Conservation (phyloP, 768 basidiomycete genomes). For the Xerocomellus chrysenteron region DNA sequence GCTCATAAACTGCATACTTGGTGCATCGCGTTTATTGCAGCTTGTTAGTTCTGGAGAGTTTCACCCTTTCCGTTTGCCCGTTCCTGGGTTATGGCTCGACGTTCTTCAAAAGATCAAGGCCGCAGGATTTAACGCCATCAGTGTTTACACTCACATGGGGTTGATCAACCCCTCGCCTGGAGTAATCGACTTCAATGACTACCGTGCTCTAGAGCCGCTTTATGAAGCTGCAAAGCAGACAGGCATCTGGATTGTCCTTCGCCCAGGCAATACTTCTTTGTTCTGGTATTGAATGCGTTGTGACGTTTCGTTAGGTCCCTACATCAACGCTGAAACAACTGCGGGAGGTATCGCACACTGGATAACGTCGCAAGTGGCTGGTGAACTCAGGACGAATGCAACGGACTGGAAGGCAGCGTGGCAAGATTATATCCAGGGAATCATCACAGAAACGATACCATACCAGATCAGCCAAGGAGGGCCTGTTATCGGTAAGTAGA, state of each 20-base stretch:
- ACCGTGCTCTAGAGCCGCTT: constrained; percentile 65
- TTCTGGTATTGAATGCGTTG: neutral
- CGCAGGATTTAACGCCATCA: constrained; percentile 74
- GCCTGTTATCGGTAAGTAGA: constrained; percentile 63
- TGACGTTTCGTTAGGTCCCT: constrained; percentile 24
- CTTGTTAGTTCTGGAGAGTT: constrained; percentile 73
- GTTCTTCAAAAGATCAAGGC: constrained; percentile 81
- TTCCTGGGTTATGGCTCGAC: constrained; percentile 78
- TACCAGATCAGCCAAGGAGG: constrained; percentile 74
- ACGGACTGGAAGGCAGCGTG: constrained; percentile 70
- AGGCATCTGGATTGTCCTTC: constrained; percentile 76
- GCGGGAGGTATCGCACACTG: constrained; percentile 74
- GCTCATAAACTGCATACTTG: neutral
- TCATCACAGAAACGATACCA: constrained; percentile 57
- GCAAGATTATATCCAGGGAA: constrained; percentile 66
- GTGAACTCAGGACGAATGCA: constrained; percentile 65
- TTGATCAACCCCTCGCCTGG: constrained; percentile 72
- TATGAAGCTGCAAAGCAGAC: constrained; percentile 71
- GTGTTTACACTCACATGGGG: constrained; percentile 81
- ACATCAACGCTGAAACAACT: constrained; percentile 81
- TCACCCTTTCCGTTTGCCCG: constrained; percentile 79
- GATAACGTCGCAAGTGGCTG: constrained; percentile 67
- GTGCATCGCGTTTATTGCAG: neutral
- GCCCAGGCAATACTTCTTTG: constrained; percentile 57
- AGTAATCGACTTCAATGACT: constrained; percentile 70